Conservation (phyloP, 306 rosid genomes). For the Luffa aegyptiaca region DNA sequence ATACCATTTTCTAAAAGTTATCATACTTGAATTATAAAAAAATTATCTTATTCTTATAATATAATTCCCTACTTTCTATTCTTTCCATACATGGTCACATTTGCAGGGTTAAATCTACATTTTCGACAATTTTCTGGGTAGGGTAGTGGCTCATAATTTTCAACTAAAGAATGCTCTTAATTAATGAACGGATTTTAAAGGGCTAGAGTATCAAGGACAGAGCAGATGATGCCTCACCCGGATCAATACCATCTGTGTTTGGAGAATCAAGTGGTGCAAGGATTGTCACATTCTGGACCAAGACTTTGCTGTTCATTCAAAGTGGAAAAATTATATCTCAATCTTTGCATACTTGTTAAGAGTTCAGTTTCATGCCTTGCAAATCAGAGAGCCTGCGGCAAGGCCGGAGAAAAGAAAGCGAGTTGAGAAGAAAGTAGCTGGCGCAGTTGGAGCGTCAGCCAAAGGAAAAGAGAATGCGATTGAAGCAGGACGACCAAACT, state of each 20-base stretch:
- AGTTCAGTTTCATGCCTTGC: not conserved
- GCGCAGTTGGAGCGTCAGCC: too few species aligned
- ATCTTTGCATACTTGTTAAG: not conserved
- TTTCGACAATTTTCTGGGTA: not conserved
- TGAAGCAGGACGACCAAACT: too few species aligned
- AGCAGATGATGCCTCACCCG: constrained; percentile 31
- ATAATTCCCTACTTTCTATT: not conserved
- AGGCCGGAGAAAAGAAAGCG: too few species aligned
- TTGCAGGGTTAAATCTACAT: not conserved
- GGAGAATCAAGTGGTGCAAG: constrained; percentile 44
- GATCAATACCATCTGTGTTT: constrained; percentile 54
- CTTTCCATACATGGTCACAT: not conserved
- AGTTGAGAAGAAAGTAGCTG: too few species aligned
- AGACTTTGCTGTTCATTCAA: constrained; percentile 30
- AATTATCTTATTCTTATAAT: not conserved
- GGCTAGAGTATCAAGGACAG: not conserved
- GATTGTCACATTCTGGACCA: constrained; percentile 35
- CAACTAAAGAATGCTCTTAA: not conserved
- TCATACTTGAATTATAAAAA: not conserved
- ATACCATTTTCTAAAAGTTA: not conserved
- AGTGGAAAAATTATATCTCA: constrained; percentile 2
- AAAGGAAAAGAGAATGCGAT: too few species aligned
- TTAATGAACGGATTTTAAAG: not conserved
- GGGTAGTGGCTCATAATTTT: not conserved
- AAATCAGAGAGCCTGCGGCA: too few species aligned